Conservation (phyloP, 129 eudicot species). For the Tanacetum coccineum region DNA sequence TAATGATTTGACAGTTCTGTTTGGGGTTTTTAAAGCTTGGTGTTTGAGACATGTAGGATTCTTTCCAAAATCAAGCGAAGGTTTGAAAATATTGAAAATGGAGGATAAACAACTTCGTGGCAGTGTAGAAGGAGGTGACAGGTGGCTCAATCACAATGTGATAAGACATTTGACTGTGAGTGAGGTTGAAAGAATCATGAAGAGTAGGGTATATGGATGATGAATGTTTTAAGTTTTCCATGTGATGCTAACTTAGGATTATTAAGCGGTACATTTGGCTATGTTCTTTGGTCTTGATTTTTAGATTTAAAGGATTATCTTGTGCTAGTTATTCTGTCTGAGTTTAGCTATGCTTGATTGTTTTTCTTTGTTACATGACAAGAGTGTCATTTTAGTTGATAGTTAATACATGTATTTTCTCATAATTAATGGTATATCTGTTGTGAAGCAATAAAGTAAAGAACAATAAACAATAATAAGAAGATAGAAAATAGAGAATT, state of each 20-base stretch:
- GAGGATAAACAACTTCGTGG: conserved; percentile 44
- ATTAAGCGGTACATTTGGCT: background rate
- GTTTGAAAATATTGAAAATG: conserved; percentile 71
- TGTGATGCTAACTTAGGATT: conserved; percentile 12
- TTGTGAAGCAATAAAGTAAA: no score
- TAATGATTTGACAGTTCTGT: conserved; percentile 62
- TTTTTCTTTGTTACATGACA: background rate
- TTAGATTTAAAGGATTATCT: background rate
- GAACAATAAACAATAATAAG: no score
- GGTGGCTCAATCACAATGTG: conserved; percentile 63
- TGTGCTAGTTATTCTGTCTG: background rate
- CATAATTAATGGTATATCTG: background rate
- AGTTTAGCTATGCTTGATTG: background rate
- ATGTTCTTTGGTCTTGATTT: conserved; percentile 9
- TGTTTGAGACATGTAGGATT: conserved; percentile 96
- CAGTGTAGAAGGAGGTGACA: conserved; percentile 40
- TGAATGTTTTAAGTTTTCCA: conserved; percentile 11
- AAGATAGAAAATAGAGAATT: no score
- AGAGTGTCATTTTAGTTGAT: background rate
- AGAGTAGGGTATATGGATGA: conserved; percentile 41
- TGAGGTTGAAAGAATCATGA: conserved; percentile 71
- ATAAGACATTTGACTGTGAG: conserved; percentile 52
- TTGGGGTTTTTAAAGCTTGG: conserved; percentile 72
- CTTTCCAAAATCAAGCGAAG: conserved; percentile 71
- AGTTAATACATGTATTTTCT: background rate